A percentile compares a stretch with the other conserved stretches of the same genome.
These are phyloP conservation scores for Talaromyces amestolkiae DNA, from an alignment of 2,329 filamentous ascomycete species.

Conservation along the genomic window DNA sequence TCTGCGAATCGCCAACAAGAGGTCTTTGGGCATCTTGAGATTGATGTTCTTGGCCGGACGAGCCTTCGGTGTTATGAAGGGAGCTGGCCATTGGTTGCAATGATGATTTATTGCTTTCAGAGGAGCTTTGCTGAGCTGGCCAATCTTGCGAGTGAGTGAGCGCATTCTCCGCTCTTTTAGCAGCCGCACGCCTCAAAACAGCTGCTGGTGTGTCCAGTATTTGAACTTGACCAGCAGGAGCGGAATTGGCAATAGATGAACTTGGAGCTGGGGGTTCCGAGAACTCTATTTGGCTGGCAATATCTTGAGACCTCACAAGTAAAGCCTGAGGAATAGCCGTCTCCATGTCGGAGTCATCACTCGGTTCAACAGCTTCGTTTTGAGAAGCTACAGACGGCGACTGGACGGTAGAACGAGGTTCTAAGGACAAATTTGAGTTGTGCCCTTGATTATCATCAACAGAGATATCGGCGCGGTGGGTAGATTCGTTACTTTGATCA, in stretches of 20 bases:
- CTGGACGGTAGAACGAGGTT: neutral
- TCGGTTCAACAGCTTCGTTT: constrained; percentile 20
- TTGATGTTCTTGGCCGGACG: neutral
- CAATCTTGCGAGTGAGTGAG: neutral
- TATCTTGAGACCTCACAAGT: constrained; percentile 24
- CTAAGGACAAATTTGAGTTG: neutral
- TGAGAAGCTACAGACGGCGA: constrained; percentile 7
- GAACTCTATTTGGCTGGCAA: constrained; percentile 25
- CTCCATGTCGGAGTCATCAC: constrained; percentile 38
- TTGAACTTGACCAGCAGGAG: constrained; percentile 28
- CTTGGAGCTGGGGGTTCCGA: constrained; percentile 26
- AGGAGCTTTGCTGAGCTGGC: constrained; percentile 22
- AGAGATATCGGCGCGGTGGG: neutral
- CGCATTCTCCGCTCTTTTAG: neutral
- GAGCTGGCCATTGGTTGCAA: constrained; percentile 37
- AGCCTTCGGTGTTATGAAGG: constrained; percentile 26
- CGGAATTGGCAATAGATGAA: constrained; percentile 23
- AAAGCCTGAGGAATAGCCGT: constrained; percentile 34
- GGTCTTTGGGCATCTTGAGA: neutral
- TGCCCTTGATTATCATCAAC: neutral
- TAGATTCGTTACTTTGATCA: neutral
- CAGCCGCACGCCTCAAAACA: constrained; percentile 17
- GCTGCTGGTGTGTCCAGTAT: constrained; percentile 32
- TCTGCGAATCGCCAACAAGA: constrained; percentile 13
- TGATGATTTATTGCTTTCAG: constrained; percentile 29